A percentile compares a stretch with the other conserved stretches of the same genome.
Conservation (phyloP, 73 alveolate species). For the Blepharisma stoltei region DNA sequence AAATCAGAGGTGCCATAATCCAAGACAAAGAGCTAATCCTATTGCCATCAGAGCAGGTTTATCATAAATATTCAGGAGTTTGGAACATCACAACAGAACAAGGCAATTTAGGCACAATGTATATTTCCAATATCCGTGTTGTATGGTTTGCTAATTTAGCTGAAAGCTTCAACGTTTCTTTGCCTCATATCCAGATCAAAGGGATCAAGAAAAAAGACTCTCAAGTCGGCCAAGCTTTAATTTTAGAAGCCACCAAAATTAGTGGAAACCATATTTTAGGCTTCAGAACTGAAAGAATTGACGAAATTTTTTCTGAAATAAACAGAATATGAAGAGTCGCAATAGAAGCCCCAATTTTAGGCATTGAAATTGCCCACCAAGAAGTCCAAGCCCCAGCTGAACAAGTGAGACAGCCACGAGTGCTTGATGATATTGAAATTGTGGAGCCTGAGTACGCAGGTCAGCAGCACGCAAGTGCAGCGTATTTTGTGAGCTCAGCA, state of each 20-base stretch:
- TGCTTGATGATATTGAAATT: constrained; percentile 59
- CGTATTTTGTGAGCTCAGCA: constrained; percentile 55
- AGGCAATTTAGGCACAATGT: constrained; percentile 69
- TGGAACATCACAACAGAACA: constrained; percentile 60
- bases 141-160: constrained; percentile 79
- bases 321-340: constrained; percentile 43
- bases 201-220: constrained; percentile 59
- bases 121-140: constrained; percentile 68
- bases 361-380: constrained; percentile 59
- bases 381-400: constrained; percentile 43
- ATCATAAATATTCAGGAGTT: constrained; percentile 65
- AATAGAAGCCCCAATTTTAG: constrained; percentile 63
- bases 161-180: constrained; percentile 68
- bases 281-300: constrained; percentile 54
- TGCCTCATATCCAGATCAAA: constrained; percentile 80
- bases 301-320: constrained; percentile 62
- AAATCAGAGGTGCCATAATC: constrained; percentile 74
- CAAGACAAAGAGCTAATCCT: constrained; percentile 60
- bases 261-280: constrained; percentile 68
- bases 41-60: constrained; percentile 67
- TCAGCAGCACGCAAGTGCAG: constrained; percentile 49
- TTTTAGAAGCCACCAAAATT: constrained; percentile 61
- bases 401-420: constrained; percentile 45
- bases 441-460: constrained; percentile 58
- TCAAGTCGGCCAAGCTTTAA: constrained; percentile 59